These are phyloP conservation scores for Brassica nigra DNA, from an alignment of 345 rosid genomes.

Conservation along the genomic window DNA sequence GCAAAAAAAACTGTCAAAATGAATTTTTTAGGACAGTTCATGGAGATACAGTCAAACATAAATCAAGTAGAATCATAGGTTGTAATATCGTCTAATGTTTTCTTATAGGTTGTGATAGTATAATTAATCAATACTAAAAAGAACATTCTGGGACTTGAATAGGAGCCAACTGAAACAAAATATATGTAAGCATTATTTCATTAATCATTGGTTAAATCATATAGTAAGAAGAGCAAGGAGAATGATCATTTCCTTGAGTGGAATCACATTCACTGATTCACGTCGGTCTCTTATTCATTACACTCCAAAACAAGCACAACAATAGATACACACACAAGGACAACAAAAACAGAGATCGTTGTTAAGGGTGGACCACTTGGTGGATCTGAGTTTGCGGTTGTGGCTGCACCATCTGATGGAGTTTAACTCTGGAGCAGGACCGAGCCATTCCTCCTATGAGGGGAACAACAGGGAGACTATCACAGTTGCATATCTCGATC, in stretches of 20 bases:
- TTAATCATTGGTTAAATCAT: neutral
- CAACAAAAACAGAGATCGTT: neutral
- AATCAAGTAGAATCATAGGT: too few species aligned
- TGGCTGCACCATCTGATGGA: constrained; percentile 32
- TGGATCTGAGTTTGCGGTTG: constrained; percentile 31
- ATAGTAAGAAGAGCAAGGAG: neutral
- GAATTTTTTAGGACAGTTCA: too few species aligned
- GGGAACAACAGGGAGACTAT: constrained; percentile 66
- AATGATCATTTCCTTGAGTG: constrained; percentile 23
- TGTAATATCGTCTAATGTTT: too few species aligned
- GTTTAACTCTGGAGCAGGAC: constrained; percentile 48
- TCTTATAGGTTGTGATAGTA: too few species aligned
- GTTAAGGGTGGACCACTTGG: constrained; percentile 29
- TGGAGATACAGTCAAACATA: too few species aligned
- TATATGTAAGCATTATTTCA: neutral
- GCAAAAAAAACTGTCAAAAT: too few species aligned
- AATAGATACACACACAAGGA: constrained; percentile 3
- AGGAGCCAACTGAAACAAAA: neutral
- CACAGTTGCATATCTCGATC: constrained; percentile 86
- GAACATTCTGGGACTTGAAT: neutral
- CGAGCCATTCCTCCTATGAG: constrained; percentile 43
- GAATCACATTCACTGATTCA: constrained; percentile 32
- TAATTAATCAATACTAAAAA: neutral
- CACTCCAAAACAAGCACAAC: constrained; percentile 6
- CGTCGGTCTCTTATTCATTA: constrained; percentile 22